Evolutionary conservation across 805 yeast genomes (phyloP).

Genomic region (Nakazawaea pomicola): DNA sequence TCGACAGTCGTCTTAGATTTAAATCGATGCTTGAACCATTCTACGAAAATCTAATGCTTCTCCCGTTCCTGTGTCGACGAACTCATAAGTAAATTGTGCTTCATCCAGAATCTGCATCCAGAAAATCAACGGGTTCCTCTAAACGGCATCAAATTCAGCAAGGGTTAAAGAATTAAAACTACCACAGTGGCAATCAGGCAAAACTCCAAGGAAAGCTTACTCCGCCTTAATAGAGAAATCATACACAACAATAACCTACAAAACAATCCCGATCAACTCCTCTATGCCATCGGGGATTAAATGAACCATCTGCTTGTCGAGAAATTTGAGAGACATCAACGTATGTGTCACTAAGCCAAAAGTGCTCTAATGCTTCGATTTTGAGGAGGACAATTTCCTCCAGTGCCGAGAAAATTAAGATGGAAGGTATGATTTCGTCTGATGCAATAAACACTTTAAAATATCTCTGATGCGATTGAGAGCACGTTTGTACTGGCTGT

Average conservation of each 20-base stretch:
- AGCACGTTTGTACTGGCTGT: too few species aligned
- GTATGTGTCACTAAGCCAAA: constrained; percentile 42
- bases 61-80: too few species aligned
- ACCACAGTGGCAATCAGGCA: constrained; percentile 4
- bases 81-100: too few species aligned
- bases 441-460: constrained; percentile 44
- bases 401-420: constrained; percentile 45
- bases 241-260: constrained; percentile 36
- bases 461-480: constrained; percentile 53
- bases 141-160: constrained; percentile 7
- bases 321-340: too few species aligned
- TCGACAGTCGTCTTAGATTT: too few species aligned
- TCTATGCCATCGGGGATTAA: constrained; percentile 62
- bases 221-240: constrained; percentile 31
- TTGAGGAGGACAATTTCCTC: constrained; percentile 68
- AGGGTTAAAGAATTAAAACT: not conserved
- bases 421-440: constrained; percentile 45
- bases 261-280: constrained; percentile 49
- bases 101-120: too few species aligned
- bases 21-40: too few species aligned
- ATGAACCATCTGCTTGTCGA: too few species aligned
- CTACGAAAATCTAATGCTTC: too few species aligned
- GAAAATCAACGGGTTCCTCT: too few species aligned
- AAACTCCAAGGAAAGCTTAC: constrained; percentile 1
- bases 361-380: constrained; percentile 53